Percentiles rank a stretch among this genome's conserved stretches.
phyloP scores from a whole-genome alignment of 73 alveolate genomes.

The Paramecium pentaurelia region DNA sequence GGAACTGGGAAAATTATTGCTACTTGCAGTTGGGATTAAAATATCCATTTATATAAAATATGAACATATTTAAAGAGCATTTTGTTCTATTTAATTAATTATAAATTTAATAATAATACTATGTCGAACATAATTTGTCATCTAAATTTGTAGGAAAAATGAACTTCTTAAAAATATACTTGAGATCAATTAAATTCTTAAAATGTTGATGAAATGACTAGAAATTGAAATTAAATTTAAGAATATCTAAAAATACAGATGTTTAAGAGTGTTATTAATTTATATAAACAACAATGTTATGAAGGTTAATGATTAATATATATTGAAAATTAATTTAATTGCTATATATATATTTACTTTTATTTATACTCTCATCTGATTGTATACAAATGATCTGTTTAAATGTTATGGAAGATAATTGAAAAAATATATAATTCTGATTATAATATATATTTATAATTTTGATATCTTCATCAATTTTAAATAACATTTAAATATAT shows the following conservation, averaged over 20 bases:
- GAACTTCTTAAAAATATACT: no score
- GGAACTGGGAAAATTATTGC: neutral
- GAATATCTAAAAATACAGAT: no score
- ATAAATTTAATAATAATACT: neutral
- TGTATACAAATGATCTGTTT: neutral
- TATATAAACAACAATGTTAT: neutral
- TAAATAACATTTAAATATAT: neutral
- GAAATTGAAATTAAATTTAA: neutral
- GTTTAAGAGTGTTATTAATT: neutral
- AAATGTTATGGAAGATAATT: neutral
- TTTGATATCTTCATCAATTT: neutral
- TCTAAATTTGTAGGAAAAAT: neutral
- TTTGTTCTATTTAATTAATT: neutral
- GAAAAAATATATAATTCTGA: neutral
- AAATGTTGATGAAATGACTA: neutral
- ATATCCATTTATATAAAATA: slow-evolving; percentile 38
- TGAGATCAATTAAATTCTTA: no score
- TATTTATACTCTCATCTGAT: neutral
- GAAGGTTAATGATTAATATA: neutral
- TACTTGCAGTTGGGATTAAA: slow-evolving; percentile 34
- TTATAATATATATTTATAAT: neutral
- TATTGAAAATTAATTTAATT: neutral
- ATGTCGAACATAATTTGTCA: neutral
- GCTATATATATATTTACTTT: neutral
- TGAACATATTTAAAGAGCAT: neutral